phyloP scores from a whole-genome alignment of 805 yeast genomes.

The Candida corydali region DNA sequence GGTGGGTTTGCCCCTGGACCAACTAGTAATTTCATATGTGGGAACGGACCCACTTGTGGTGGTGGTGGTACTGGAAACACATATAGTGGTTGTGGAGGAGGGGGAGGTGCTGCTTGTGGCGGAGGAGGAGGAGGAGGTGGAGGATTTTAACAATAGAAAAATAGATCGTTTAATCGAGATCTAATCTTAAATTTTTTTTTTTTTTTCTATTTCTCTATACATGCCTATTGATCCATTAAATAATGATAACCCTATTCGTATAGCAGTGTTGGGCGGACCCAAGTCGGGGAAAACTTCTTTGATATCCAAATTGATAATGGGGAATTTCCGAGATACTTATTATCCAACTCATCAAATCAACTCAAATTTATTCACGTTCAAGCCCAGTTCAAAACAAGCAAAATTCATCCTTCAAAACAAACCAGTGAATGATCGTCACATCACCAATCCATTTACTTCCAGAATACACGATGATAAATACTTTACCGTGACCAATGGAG shows the following conservation, averaged over 20 bases:
- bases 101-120: too few relatives aligned
- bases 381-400: conserved; percentile 28
- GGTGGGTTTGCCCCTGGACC: background rate
- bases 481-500: background rate
- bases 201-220: background rate
- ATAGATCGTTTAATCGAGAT: too few relatives aligned
- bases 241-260: conserved; percentile 42
- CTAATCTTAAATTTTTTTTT: background rate
- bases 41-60: too few relatives aligned
- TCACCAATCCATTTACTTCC: background rate
- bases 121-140: too few relatives aligned
- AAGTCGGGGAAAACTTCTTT: conserved; percentile 59
- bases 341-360: conserved; percentile 68
- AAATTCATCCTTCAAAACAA: conserved; percentile 22
- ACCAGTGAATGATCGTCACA: background rate
- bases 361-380: conserved; percentile 54
- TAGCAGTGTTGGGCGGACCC: conserved; percentile 60
- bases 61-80: conserved; percentile 3
- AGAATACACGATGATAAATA: background rate
- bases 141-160: too few relatives aligned
- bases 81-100: too few relatives aligned
- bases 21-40: too few relatives aligned
- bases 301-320: conserved; percentile 45
- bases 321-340: conserved; percentile 59
- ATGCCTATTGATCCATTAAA: conserved; percentile 14